Conservation (phyloP, 768 basidiomycete genomes). For the Tricholoma flavovirens region DNA sequence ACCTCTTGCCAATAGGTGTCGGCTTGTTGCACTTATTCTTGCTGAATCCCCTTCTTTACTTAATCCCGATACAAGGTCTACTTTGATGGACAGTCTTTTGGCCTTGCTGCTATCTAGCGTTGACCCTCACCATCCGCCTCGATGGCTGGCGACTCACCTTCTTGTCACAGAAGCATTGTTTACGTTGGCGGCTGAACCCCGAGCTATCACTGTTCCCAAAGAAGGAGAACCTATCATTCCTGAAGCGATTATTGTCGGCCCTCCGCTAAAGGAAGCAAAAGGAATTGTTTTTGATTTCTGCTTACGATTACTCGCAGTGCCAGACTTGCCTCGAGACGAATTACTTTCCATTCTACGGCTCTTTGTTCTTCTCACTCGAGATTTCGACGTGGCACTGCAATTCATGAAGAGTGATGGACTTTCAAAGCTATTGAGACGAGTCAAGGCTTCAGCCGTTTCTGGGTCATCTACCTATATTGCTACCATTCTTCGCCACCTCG, state of each 20-base stretch:
- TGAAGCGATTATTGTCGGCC: slow-evolving; percentile 52
- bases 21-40: slow-evolving; percentile 78
- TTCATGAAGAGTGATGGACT: slow-evolving; percentile 70
- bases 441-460: slow-evolving; percentile 53
- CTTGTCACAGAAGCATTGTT: slow-evolving; percentile 84
- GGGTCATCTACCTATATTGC: slow-evolving; percentile 81
- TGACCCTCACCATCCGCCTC: slow-evolving; percentile 60
- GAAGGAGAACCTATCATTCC: slow-evolving; percentile 58
- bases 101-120: slow-evolving; percentile 57
- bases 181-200: slow-evolving; percentile 68
- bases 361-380: slow-evolving; percentile 78
- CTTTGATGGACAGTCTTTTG: slow-evolving; percentile 63
- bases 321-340: slow-evolving; percentile 71
- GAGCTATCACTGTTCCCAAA: slow-evolving; percentile 57
- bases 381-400: slow-evolving; percentile 54
- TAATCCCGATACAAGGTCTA: slow-evolving; percentile 44
- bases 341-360: slow-evolving; percentile 76
- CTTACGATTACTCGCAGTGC: slow-evolving; percentile 59
- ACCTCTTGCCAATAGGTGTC: slow-evolving; percentile 74
- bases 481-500: slow-evolving; percentile 85
- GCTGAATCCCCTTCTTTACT: slow-evolving; percentile 66
- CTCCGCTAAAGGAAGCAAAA: slow-evolving; percentile 56
- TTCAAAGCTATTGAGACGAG: slow-evolving; percentile 54
- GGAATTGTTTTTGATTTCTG: slow-evolving; percentile 70
- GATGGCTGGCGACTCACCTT: slow-evolving; percentile 84